Base-by-base conservation (phyloP, 169 alveolate genomes). In the Cyclospora cayetanensis region DNA sequence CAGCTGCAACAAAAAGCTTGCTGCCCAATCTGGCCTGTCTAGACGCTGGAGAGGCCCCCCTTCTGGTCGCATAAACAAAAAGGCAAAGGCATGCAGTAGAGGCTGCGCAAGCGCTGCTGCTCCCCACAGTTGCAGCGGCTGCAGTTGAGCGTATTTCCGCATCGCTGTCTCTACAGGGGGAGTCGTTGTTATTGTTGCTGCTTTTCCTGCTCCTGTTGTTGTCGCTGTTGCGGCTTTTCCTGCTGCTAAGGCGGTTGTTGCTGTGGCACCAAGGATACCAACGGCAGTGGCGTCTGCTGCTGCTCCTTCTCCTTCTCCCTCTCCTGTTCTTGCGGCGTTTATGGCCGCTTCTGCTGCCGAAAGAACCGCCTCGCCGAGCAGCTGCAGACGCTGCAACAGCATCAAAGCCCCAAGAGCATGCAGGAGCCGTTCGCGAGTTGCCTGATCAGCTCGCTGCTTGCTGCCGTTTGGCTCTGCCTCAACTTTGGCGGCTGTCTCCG, bases 51-150 rank as follows among this genome's bases (percentile, higher is more conserved):
- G 70, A 9, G 70, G 70, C 34, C 31, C 70, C 70, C 27, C 70
- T 55, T 22, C 34, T 4, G 11, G 31, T 22, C 70, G 9, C 70
- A 55, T 55, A 55, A 55, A 55, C 11, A 55, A 22, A 55, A 55
- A 55, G 7, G 29, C 27, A 55, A 55, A 55, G 7, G 70, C 27
- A 7, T 11, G 70, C 70, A 55, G 70, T 29, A 55, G 29, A 7
- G 70, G 70, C 70, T 55, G 70, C 34, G 70, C 70, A 9, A 55
- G 70, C 27, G 70, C 70, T 55, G 70, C 70, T 55, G 70, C 70
- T 55, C 34, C 70, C 70, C 70, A 55, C 70, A 55, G 70, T 29
- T 55, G 70, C 70, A 55, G 70, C 70, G 70, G 70, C 70, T 55
- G 34, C 70, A 55, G 70, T 29, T 55, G 15, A 7, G 70, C 11